These are phyloP conservation scores for Pichia manshurica DNA, from an alignment of 805 yeast species.

Conservation along the genomic window DNA sequence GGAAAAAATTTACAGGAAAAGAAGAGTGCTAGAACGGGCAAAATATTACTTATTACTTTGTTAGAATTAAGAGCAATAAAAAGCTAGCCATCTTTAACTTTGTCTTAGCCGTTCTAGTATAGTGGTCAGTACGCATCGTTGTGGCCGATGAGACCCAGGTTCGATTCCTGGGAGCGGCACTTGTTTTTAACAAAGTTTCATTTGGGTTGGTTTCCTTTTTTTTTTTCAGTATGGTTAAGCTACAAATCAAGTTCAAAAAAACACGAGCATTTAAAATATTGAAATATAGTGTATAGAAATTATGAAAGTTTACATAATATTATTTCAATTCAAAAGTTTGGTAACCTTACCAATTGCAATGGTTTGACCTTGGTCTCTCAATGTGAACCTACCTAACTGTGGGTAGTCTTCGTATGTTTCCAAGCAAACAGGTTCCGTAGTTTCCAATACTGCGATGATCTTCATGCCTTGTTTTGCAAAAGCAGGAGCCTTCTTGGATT, in stretches of 20 bases:
- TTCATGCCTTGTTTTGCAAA: conserved; percentile 99
- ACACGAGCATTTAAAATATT: too few species aligned
- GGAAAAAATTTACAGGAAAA: too few species aligned
- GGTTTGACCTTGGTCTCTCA: conserved; percentile 97
- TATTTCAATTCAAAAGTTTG: conserved; percentile 54
- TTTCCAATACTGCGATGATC: conserved; percentile 86
- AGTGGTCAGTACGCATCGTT: conserved; percentile 25
- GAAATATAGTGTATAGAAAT: too few species aligned
- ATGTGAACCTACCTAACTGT: conserved; percentile 95
- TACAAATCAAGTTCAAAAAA: too few species aligned
- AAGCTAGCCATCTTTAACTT: too few species aligned
- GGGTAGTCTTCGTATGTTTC: conserved; percentile 91
- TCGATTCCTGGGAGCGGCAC: conserved; percentile 26
- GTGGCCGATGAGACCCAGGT: conserved; percentile 26
- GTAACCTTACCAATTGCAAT: conserved; percentile 98
- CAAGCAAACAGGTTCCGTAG: conserved; percentile 83
- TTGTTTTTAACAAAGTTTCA: conserved; percentile 5
- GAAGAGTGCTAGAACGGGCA: too few species aligned
- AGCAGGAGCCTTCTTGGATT: conserved; percentile 94
- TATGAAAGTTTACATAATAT: too few species aligned
- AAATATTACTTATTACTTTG: too few species aligned
- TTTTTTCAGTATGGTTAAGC: too few species aligned
- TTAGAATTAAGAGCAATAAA: too few species aligned
- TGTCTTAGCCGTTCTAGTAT: conserved; percentile 21
- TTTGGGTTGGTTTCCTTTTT: too few species aligned